phyloP scores from a whole-genome alignment of 768 basidiomycete genomes.

The Pilatotrama ljubarskyi region DNA sequence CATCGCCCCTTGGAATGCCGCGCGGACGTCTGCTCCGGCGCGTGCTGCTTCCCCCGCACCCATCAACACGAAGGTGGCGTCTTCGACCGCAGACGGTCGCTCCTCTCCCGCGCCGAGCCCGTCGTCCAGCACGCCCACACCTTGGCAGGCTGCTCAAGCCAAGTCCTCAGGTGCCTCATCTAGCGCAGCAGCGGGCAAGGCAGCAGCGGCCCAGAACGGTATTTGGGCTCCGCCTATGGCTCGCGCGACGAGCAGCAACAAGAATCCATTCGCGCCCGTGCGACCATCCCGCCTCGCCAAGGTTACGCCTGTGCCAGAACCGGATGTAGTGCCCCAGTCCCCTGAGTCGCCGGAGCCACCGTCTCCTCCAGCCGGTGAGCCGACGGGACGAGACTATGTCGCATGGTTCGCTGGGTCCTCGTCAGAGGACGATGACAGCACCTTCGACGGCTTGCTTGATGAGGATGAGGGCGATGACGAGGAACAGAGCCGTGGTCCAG shows the following conservation, averaged over 20 bases:
- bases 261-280: conserved; percentile 12
- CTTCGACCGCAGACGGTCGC: not conserved
- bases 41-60: conserved; percentile 17
- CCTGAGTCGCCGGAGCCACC: conserved; percentile 18
- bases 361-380: conserved; percentile 10
- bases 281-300: conserved; percentile 16
- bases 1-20: not conserved
- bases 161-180: not conserved
- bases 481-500: not conserved
- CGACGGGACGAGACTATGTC: conserved; percentile 14
- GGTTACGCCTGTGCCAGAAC: conserved; percentile 3
- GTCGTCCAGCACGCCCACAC: not conserved
- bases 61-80: conserved; percentile 9
- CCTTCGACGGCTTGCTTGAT: not conserved
- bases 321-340: not conserved
- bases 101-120: not conserved
- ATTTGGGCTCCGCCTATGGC: conserved; percentile 12
- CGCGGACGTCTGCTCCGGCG: not conserved
- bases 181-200: conserved; percentile 5
- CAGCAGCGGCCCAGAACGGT: not conserved
- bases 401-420: conserved; percentile 21
- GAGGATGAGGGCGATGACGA: conserved; percentile 15
- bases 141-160: conserved; percentile 3
- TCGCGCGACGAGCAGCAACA: conserved; percentile 10
- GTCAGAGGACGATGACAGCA: conserved; percentile 14